Percentiles rank a stretch among this genome's conserved stretches.
These are phyloP conservation scores for Penicillium vulpinum DNA, from an alignment of 2,329 filamentous ascomycete genomes.

Conservation along the genomic window DNA sequence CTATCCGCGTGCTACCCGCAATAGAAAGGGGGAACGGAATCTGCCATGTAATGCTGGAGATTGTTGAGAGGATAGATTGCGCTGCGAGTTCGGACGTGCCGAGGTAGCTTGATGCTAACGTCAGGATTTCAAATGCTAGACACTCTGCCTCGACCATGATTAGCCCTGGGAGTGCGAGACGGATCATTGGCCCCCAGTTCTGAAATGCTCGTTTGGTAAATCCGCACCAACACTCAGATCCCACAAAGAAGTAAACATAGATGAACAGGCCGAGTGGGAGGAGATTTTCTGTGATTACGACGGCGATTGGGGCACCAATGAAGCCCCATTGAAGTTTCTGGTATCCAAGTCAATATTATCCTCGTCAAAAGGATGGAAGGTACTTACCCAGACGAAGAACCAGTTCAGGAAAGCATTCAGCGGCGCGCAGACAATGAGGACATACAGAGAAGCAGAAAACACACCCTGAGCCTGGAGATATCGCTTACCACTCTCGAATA, in stretches of 20 bases:
- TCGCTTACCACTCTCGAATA: slow-evolving; percentile 78
- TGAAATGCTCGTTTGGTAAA: slow-evolving; percentile 67
- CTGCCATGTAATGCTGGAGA: slow-evolving; percentile 80
- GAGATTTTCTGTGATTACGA: slow-evolving; percentile 72
- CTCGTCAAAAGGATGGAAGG: background rate
- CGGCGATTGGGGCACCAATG: slow-evolving; percentile 75
- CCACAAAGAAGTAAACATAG: slow-evolving; percentile 71
- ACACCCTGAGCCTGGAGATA: slow-evolving; percentile 85
- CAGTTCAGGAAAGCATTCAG: slow-evolving; percentile 80
- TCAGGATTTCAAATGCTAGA: slow-evolving; percentile 88
- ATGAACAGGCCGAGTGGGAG: slow-evolving; percentile 71
- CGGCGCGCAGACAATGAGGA: slow-evolving; percentile 77
- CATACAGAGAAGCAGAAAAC: slow-evolving; percentile 81
- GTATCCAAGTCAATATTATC: slow-evolving; percentile 1
- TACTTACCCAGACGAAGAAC: slow-evolving; percentile 70
- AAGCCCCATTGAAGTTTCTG: slow-evolving; percentile 64
- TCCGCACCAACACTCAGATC: slow-evolving; percentile 77
- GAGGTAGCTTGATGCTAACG: slow-evolving; percentile 76
- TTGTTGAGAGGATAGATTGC: slow-evolving; percentile 78
- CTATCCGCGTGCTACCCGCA: slow-evolving; percentile 81
- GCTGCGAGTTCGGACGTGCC: slow-evolving; percentile 79
- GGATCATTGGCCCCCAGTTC: slow-evolving; percentile 84
- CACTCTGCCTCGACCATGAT: slow-evolving; percentile 94
- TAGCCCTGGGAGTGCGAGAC: slow-evolving; percentile 82
- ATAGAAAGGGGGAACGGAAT: slow-evolving; percentile 91